These are phyloP conservation scores for Chlamydomonas incerta DNA, from an alignment of 139 green algal genomes.

Conservation along the genomic window DNA sequence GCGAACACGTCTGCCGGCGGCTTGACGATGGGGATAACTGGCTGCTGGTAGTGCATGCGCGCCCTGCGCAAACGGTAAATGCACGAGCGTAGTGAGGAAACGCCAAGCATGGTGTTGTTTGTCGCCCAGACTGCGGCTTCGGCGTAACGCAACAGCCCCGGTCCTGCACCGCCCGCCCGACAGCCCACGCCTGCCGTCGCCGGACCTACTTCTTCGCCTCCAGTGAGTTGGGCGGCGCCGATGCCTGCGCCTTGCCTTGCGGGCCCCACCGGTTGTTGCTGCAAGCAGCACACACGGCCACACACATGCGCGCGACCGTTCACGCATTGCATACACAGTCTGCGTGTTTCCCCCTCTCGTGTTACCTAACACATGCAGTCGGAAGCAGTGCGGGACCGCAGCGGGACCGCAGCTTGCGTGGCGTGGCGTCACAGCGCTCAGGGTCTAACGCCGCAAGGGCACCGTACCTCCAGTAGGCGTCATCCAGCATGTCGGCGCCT, in stretches of 20 bases:
- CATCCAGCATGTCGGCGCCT: not conserved
- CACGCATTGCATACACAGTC: too few species aligned
- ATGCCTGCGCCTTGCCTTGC: not conserved
- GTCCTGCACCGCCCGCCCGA: not conserved
- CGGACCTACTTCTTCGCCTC: slow-evolving; percentile 36
- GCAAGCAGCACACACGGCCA: too few species aligned
- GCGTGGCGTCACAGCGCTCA: too few species aligned
- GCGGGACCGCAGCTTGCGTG: too few species aligned
- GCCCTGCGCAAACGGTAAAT: slow-evolving; percentile 28
- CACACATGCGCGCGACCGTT: too few species aligned
- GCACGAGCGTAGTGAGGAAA: not conserved
- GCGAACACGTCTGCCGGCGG: slow-evolving; percentile 51
- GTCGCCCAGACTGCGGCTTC: not conserved
- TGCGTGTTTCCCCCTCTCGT: too few species aligned
- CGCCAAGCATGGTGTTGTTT: too few species aligned
- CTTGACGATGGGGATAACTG: slow-evolving; percentile 18
- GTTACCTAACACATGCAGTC: too few species aligned
- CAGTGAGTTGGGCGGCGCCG: not conserved
- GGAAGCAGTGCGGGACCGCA: too few species aligned
- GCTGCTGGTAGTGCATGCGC: slow-evolving; percentile 57
- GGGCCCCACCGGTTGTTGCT: slow-evolving; percentile 56
- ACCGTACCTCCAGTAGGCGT: slow-evolving; percentile 53
- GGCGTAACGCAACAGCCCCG: not conserved
- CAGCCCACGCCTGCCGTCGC: not conserved
- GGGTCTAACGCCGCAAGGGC: too few species aligned